Conservation (phyloP, 495 filamentous ascomycete genomes). For the Neurospora cerealis region DNA sequence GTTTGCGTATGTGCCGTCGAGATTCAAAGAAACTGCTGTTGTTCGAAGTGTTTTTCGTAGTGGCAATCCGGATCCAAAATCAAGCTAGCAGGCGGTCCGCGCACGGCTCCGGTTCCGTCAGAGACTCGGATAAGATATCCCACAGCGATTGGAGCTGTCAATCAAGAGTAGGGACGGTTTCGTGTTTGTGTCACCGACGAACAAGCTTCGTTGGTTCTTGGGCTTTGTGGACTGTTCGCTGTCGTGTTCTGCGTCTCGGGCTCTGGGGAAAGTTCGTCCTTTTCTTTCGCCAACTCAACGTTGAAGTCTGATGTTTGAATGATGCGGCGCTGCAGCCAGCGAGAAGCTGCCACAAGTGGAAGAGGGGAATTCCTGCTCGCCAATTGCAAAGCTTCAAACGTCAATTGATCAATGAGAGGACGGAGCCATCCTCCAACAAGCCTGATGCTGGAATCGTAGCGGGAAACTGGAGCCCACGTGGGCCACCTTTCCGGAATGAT, state of each 20-base stretch:
- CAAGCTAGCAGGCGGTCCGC: not conserved
- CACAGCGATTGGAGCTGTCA: not conserved
- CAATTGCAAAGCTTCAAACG: slow-evolving; percentile 3
- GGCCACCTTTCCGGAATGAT: not conserved
- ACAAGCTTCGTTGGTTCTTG: not conserved
- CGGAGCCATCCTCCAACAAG: not conserved
- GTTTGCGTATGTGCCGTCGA: not conserved
- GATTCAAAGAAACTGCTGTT: not conserved
- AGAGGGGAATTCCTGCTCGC: not conserved
- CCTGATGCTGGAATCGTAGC: not conserved
- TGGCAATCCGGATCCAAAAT: not conserved
- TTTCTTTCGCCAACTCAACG: not conserved
- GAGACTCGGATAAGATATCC: not conserved
- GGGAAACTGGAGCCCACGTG: not conserved
- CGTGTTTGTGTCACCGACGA: not conserved
- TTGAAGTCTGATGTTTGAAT: not conserved
- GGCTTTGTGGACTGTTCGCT: not conserved
- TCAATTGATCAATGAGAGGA: slow-evolving; percentile 25
- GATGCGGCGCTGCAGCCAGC: slow-evolving; percentile 4
- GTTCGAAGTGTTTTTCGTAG: not conserved
- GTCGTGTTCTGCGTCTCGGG: not conserved
- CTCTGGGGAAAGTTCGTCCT: not conserved
- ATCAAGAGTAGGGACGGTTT: not conserved
- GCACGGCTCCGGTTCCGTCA: not conserved
- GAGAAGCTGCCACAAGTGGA: slow-evolving; percentile 7